Evolutionary conservation across 257 asterid species (phyloP), one percentile per base, ranked within the genome.

Genomic region (Scutellaria baicalensis): DNA sequence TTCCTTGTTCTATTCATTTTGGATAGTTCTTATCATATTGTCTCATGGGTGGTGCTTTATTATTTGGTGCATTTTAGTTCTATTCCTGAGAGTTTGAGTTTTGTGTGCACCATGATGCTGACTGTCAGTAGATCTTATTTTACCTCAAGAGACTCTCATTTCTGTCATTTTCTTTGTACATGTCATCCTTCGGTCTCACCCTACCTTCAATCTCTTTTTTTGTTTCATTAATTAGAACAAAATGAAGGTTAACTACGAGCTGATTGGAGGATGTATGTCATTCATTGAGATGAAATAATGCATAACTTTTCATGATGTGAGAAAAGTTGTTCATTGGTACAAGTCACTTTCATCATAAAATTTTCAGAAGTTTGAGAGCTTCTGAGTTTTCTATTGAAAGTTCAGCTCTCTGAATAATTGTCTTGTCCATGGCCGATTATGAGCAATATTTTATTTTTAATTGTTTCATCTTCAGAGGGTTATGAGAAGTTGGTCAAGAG

Each of bases 401-500:
- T 50, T 35, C 62, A 16, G 51, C 62, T 55, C 38, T 63, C 63
- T 3, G 9, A 36, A 23, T 70, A 17, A 8, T 54, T 61, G 8
- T 57, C 33, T 31, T 61, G 44, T 40, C 14, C 38, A 7, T 20
- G 14, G 18, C 67, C 23, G 27, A 21, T 11, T 40, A 10, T 64
- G 31, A 48, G 31, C 56, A 38, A 38, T 59, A 5, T 75, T 35
- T 0, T 63, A 64, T 60, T 54, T 27, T 65, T 6, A 17, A 43
- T 6, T 50, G 69, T 52, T 63, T 68, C 70, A 35, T 78, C 51
- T 68, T 62, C 85, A 91, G 99, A 88, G 87, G 99, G 97, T 42
- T 94, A 82, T 36, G 99, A 91, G 82, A 92, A 73, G 72, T 49
- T 94, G 52, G 85, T 79, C 48, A 86, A 69, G 54, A 81, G 91